Conservation (phyloP, 805 yeast species). For the Cyberlindnera euphorbiiphila region DNA sequence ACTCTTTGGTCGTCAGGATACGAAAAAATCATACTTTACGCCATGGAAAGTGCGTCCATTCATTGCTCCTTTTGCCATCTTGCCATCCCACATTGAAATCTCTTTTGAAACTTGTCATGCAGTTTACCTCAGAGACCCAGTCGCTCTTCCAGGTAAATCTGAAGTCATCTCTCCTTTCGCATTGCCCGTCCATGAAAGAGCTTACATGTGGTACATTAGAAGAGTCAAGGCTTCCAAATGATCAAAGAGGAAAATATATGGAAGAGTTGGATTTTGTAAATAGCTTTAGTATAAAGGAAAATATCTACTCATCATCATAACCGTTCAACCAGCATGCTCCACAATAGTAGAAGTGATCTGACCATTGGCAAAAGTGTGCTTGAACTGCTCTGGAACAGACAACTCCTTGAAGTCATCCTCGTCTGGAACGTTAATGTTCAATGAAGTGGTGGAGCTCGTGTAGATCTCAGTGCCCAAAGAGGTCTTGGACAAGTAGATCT, state of each 20-base stretch:
- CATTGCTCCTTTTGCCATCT: constrained; percentile 84
- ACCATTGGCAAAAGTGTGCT: constrained; percentile 61
- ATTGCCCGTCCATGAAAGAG: constrained; percentile 80
- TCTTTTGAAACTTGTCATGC: constrained; percentile 93
- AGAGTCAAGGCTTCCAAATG: constrained; percentile 43
- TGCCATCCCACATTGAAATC: constrained; percentile 89
- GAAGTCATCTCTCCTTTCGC: constrained; percentile 93
- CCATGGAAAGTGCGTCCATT: constrained; percentile 97
- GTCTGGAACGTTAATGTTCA: constrained; percentile 80
- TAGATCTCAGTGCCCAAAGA: constrained; percentile 74
- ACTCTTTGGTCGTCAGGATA: constrained; percentile 75
- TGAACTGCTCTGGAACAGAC: constrained; percentile 89
- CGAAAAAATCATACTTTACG: constrained; percentile 80
- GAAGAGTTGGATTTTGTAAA: background rate
- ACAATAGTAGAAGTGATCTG: constrained; percentile 67
- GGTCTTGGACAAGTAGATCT: constrained; percentile 68
- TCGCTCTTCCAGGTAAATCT: constrained; percentile 94
- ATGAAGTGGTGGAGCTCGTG: constrained; percentile 79
- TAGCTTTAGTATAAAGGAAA: background rate
- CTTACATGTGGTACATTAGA: constrained; percentile 89
- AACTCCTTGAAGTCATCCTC: constrained; percentile 74
- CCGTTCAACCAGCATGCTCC: constrained; percentile 67
- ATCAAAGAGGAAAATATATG: background rate
- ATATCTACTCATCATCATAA: background rate
- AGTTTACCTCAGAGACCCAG: constrained; percentile 93